These are phyloP conservation scores for Grosmannia penicillata DNA, from an alignment of 2,329 filamentous ascomycete genomes.

Conservation along the genomic window DNA sequence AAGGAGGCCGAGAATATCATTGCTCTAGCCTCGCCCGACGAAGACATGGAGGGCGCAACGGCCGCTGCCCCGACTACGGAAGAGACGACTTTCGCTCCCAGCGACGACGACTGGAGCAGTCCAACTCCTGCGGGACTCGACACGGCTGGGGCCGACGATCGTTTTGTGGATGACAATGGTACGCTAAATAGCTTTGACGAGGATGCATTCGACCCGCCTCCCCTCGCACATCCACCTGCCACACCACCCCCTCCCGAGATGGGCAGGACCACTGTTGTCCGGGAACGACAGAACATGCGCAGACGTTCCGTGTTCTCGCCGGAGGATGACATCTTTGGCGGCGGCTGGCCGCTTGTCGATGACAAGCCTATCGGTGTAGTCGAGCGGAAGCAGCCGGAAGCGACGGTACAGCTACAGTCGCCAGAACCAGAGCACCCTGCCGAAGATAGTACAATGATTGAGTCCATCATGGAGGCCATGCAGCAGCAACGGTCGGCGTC, in stretches of 20 bases:
- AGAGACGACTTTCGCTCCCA: too few species aligned
- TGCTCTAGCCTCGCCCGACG: constrained; percentile 59
- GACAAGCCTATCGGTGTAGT: constrained; percentile 16
- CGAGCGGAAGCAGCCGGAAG: constrained; percentile 16
- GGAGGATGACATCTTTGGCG: constrained; percentile 52
- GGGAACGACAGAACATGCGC: constrained; percentile 35
- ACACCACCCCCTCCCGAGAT: constrained; percentile 18
- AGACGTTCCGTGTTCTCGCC: constrained; percentile 49
- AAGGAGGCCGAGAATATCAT: constrained; percentile 78
- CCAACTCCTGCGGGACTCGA: constrained; percentile 23
- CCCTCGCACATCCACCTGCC: constrained; percentile 7
- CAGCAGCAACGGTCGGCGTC: constrained; percentile 35
- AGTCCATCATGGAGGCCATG: constrained; percentile 50
- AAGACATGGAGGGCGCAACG: constrained; percentile 24
- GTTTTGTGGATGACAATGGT: constrained; percentile 28
- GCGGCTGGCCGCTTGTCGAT: constrained; percentile 29
- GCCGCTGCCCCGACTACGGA: constrained; percentile 21
- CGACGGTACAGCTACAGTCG: constrained; percentile 21
- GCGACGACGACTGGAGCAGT: constrained; percentile 20
- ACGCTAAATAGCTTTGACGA: constrained; percentile 28
- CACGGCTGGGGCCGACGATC: constrained; percentile 25
- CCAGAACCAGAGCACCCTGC: constrained; percentile 18
- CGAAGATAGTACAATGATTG: constrained; percentile 31
- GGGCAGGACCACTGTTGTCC: constrained; percentile 36
- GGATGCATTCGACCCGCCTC: constrained; percentile 25